A percentile compares a stretch with the other conserved stretches of the same genome.
Evolutionary conservation across 2,329 filamentous ascomycete genomes (phyloP).

Genomic region (Thielaviopsis euricoi): DNA sequence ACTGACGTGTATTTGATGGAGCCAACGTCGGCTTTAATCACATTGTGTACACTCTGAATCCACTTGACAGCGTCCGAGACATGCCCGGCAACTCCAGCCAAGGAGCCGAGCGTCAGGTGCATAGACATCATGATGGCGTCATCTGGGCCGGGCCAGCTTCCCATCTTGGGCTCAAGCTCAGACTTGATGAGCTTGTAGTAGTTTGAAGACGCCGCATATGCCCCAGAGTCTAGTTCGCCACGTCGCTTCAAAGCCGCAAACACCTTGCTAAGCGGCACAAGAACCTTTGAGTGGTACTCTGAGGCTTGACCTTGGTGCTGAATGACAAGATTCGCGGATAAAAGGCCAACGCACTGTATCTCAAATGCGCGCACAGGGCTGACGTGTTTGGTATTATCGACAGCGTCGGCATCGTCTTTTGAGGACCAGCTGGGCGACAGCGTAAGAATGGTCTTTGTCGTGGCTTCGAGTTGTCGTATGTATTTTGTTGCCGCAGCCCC

Average conservation of each 20-base stretch:
- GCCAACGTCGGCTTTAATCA: slow-evolving; percentile 24
- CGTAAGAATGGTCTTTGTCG: slow-evolving; percentile 48
- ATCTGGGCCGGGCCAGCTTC: slow-evolving; percentile 9
- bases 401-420: slow-evolving; percentile 40
- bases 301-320: slow-evolving; percentile 5
- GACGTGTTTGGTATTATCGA: slow-evolving; percentile 36
- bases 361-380: slow-evolving; percentile 41
- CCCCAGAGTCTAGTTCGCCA: slow-evolving; percentile 7
- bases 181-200: slow-evolving; percentile 9
- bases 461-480: slow-evolving; percentile 46
- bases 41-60: slow-evolving; percentile 29
- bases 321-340: slow-evolving; percentile 9
- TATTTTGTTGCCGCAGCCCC: slow-evolving; percentile 36
- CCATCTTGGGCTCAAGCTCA: slow-evolving; percentile 10
- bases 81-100: slow-evolving; percentile 29
- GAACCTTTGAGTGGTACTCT: slow-evolving; percentile 10
- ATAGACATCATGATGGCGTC: slow-evolving; percentile 23
- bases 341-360: slow-evolving; percentile 46
- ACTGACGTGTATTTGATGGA: slow-evolving; percentile 33
- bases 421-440: slow-evolving; percentile 51
- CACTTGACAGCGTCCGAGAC: slow-evolving; percentile 37
- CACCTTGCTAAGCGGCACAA: slow-evolving; percentile 10
- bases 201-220: slow-evolving; percentile 2
- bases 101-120: slow-evolving; percentile 35
- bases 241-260: slow-evolving; percentile 10